These are phyloP conservation scores for Chamaecrista fasciculata DNA, from an alignment of 306 rosid species.

Conservation along the genomic window DNA sequence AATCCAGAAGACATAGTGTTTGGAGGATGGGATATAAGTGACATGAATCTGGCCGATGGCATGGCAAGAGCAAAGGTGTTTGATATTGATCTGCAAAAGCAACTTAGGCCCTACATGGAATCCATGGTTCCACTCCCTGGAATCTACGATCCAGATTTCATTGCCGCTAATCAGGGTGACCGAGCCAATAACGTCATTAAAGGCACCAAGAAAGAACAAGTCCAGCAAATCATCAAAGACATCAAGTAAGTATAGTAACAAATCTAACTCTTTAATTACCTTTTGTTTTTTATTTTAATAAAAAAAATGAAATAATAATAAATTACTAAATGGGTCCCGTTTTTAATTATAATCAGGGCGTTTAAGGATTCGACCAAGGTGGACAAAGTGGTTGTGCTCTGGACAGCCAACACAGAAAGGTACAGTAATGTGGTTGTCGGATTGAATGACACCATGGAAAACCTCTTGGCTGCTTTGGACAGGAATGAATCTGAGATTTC, in stretches of 20 bases:
- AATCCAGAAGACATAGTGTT: slow-evolving; percentile 93
- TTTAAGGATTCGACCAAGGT: slow-evolving; percentile 84
- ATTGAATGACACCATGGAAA: slow-evolving; percentile 80
- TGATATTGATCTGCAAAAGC: slow-evolving; percentile 97
- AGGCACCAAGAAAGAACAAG: slow-evolving; percentile 87
- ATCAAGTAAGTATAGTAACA: slow-evolving; percentile 75
- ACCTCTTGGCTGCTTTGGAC: slow-evolving; percentile 77
- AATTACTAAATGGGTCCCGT: background rate
- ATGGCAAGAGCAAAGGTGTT: slow-evolving; percentile 93
- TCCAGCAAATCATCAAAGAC: slow-evolving; percentile 73
- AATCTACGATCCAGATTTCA: slow-evolving; percentile 84
- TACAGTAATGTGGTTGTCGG: slow-evolving; percentile 83
- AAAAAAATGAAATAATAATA: no score
- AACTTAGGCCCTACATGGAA: slow-evolving; percentile 94
- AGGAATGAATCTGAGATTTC: slow-evolving; percentile 91
- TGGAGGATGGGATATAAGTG: slow-evolving; percentile 98
- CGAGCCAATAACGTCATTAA: slow-evolving; percentile 89
- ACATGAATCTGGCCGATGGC: slow-evolving; percentile 93
- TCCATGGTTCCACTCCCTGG: slow-evolving; percentile 98
- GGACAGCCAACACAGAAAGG: slow-evolving; percentile 99
- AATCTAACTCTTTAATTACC: no score
- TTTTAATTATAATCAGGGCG: slow-evolving; percentile 51
- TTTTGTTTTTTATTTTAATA: no score
- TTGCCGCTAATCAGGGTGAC: slow-evolving; percentile 90
- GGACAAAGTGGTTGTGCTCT: slow-evolving; percentile 86